Evolutionary conservation across 2,329 filamentous ascomycete genomes (phyloP).

Genomic region (Aureobasidium namibiae): DNA sequence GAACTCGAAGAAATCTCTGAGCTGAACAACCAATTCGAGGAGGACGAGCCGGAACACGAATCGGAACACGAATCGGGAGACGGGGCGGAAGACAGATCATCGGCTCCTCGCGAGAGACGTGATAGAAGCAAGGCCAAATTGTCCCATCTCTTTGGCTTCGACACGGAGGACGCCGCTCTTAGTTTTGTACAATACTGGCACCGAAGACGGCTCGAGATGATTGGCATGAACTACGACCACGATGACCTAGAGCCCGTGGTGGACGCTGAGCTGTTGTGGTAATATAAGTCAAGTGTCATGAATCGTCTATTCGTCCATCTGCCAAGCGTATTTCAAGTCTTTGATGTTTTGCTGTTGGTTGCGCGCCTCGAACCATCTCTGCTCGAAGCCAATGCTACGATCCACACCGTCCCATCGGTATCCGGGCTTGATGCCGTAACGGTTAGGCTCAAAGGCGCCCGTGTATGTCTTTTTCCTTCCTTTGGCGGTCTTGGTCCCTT

Average conservation of each 20-base stretch:
- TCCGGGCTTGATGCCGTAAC: conserved; percentile 86
- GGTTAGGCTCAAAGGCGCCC: conserved; percentile 76
- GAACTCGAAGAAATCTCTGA: not conserved
- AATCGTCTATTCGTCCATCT: conserved; percentile 72
- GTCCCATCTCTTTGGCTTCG: conserved; percentile 44
- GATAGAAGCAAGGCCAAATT: conserved; percentile 22
- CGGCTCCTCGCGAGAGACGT: too few relatives aligned
- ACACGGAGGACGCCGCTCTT: conserved; percentile 45
- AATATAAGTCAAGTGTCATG: conserved; percentile 12
- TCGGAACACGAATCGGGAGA: too few relatives aligned
- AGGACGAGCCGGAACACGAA: not conserved
- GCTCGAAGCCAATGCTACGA: conserved; percentile 86
- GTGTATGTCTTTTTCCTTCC: conserved; percentile 57
- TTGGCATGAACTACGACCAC: conserved; percentile 17
- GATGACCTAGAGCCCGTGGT: conserved; percentile 33
- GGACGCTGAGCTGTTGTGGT: conserved; percentile 44
- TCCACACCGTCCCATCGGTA: conserved; percentile 97
- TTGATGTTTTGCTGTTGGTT: conserved; percentile 70
- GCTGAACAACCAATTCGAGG: conserved; percentile 12
- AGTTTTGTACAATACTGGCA: conserved; percentile 48
- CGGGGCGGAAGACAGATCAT: too few relatives aligned
- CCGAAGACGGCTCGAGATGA: conserved; percentile 33
- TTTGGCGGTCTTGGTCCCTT: conserved; percentile 49
- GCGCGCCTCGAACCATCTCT: conserved; percentile 79
- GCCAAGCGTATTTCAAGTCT: conserved; percentile 84